A percentile compares a stretch with the other conserved stretches of the same genome.
Evolutionary conservation across 768 basidiomycete species (phyloP).

Genomic region (Crepidotus variabilis): DNA sequence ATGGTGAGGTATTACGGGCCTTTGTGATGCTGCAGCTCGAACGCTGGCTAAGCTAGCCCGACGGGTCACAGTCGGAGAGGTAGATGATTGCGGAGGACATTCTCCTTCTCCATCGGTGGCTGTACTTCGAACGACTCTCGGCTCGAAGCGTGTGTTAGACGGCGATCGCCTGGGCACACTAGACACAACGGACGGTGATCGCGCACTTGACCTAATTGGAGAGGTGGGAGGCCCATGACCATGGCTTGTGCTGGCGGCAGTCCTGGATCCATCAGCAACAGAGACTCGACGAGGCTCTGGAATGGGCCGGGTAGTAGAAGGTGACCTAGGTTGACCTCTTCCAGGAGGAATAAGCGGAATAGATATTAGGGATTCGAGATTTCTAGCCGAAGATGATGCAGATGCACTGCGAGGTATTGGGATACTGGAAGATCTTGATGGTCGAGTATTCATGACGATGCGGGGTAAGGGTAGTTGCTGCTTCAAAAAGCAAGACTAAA

Average conservation of each 20-base stretch:
- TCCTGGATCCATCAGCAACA: slow-evolving; percentile 28
- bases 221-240: slow-evolving; percentile 33
- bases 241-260: slow-evolving; percentile 1
- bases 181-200: slow-evolving; percentile 22
- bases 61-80: slow-evolving; percentile 26
- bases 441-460: slow-evolving; percentile 31
- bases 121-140: slow-evolving; percentile 61
- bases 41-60: slow-evolving; percentile 18
- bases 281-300: slow-evolving; percentile 34
- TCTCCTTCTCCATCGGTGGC: slow-evolving; percentile 28
- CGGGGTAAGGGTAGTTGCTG: slow-evolving; percentile 2
- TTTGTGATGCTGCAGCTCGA: slow-evolving; percentile 22
- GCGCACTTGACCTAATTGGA: slow-evolving; percentile 41
- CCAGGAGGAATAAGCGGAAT: slow-evolving; percentile 47
- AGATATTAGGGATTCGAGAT: slow-evolving; percentile 64
- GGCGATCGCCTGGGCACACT: slow-evolving; percentile 27
- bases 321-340: slow-evolving; percentile 35
- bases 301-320: slow-evolving; percentile 21
- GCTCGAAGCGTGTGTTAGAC: slow-evolving; percentile 43
- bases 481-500: not conserved
- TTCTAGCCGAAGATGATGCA: slow-evolving; percentile 45
- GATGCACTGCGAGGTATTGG: slow-evolving; percentile 54
- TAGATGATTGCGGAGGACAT: slow-evolving; percentile 37
- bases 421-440: slow-evolving; percentile 63
- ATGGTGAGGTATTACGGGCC: slow-evolving; percentile 24